Base-by-base conservation (phyloP, 805 yeast genomes). In the Metschnikowia lunata region DNA sequence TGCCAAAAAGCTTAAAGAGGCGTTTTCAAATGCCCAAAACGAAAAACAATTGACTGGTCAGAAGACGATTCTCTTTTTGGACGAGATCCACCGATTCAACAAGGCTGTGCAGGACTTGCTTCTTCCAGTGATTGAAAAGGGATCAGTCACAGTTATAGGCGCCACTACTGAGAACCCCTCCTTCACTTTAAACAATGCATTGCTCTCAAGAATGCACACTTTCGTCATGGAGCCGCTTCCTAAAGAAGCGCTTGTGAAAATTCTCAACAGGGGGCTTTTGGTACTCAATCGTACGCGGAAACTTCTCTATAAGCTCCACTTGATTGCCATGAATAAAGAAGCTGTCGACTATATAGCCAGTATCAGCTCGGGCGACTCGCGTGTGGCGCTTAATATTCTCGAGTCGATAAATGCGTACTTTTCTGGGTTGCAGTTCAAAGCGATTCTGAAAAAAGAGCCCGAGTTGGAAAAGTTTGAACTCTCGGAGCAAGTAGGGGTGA, bases 301-400 rank as follows among this genome's bases (percentile, higher is more conserved):
- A 47, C 50, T 73, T n/a, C 62, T 83, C 1, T 65, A 74, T 52
- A 62, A 74, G 3, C 66, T 72, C 34, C 77, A 78, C 14, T 69
- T 77, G 8, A 62, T 85, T 30, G 73, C 76, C 14, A 61, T 89
- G 31, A 62, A 73, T 7, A 72, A 74, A 38, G 82, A 76, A 3
- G 78, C 86, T 0, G 65, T 85, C 33, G 80, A 79, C 33, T 83
- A 87, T 58, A 67, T 91, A 6, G 83, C 88, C 4, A 80, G 78
- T 36, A 65, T 89, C 8, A 76, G 95, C 0, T 82, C 84, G 51
- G 99, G 99, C 1, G 98, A 93, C 60, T 88, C 96, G 0, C 70
- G 99, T 40, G 77, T 82, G 18, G 93, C 95, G 0, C 66, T 93
- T 26, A 89, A 90, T 50, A 66, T 88, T 36, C 60, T 93, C 33